These are phyloP conservation scores for Hymenoscyphus scutula DNA, from an alignment of 2,329 filamentous ascomycete genomes.

Conservation along the genomic window DNA sequence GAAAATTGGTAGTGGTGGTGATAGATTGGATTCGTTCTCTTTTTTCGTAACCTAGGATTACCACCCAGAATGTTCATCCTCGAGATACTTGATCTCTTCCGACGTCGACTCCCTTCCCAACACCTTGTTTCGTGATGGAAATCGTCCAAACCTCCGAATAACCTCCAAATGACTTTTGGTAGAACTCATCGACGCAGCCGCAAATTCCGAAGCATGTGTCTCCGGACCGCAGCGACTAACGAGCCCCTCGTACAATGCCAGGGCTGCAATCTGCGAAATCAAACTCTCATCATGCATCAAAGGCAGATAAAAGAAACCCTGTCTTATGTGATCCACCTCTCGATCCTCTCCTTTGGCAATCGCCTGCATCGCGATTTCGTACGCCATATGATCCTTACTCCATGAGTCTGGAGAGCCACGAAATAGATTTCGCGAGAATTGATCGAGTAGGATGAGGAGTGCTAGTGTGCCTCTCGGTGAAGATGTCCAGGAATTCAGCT, in stretches of 20 bases:
- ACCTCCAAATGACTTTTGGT: conserved; percentile 17
- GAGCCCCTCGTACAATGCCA: conserved; percentile 29
- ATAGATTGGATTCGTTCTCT: background rate
- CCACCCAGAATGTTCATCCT: conserved; percentile 26
- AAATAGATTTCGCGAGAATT: conserved; percentile 40
- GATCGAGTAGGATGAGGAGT: conserved; percentile 40
- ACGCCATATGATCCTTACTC: conserved; percentile 34
- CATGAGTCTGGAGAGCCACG: conserved; percentile 36
- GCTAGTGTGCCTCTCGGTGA: conserved; percentile 35
- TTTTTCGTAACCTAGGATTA: background rate
- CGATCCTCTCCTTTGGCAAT: conserved; percentile 35
- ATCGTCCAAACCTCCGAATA: conserved; percentile 28
- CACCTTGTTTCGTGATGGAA: conserved; percentile 26
- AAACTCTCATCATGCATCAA: conserved; percentile 39
- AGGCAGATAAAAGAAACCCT: conserved; percentile 39
- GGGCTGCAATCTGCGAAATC: conserved; percentile 33
- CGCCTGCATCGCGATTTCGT: conserved; percentile 29
- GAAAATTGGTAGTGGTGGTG: background rate
- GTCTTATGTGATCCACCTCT: conserved; percentile 22
- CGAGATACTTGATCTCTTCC: conserved; percentile 26
- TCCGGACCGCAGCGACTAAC: conserved; percentile 20
- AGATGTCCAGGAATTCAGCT: conserved; percentile 20
- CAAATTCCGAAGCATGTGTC: conserved; percentile 15
- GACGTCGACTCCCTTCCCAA: conserved; percentile 26
- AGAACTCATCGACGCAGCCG: conserved; percentile 10